Evolutionary conservation across 176 grass and related monocot species (phyloP).

Genomic region (Lolium multiflorum): DNA sequence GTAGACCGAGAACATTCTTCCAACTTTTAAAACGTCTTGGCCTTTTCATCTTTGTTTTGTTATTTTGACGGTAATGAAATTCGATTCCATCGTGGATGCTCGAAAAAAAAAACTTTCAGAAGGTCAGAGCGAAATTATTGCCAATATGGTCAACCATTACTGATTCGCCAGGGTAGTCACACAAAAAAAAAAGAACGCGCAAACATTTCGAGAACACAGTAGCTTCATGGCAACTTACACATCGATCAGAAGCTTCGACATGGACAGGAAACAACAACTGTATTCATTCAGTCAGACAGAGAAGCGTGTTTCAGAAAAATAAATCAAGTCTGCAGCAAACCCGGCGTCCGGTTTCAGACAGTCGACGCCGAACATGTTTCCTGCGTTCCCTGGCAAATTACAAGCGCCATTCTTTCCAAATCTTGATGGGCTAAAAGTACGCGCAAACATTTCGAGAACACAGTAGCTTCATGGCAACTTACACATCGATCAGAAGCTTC

Average conservation of each 20-base stretch:
- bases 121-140: neutral
- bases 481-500: neutral
- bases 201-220: neutral
- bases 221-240: slow-evolving; percentile 24
- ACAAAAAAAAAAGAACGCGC: too few relatives aligned
- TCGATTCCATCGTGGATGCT: too few relatives aligned
- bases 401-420: too few relatives aligned
- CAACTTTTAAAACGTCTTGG: neutral
- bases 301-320: neutral
- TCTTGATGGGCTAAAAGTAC: too few relatives aligned
- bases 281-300: neutral
- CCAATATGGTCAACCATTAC: neutral
- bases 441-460: neutral
- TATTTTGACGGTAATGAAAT: too few relatives aligned
- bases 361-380: neutral
- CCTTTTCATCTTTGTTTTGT: too few relatives aligned
- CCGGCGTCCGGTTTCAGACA: neutral
- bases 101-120: too few relatives aligned
- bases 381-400: neutral
- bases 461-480: slow-evolving; percentile 31
- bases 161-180: too few relatives aligned
- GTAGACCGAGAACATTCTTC: neutral
- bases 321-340: neutral
- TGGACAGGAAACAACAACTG: neutral
- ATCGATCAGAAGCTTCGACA: neutral